A percentile compares a stretch with the other conserved stretches of the same genome.
Conservation (phyloP, 495 filamentous ascomycete species). For the Oleoguttula mirabilis region DNA sequence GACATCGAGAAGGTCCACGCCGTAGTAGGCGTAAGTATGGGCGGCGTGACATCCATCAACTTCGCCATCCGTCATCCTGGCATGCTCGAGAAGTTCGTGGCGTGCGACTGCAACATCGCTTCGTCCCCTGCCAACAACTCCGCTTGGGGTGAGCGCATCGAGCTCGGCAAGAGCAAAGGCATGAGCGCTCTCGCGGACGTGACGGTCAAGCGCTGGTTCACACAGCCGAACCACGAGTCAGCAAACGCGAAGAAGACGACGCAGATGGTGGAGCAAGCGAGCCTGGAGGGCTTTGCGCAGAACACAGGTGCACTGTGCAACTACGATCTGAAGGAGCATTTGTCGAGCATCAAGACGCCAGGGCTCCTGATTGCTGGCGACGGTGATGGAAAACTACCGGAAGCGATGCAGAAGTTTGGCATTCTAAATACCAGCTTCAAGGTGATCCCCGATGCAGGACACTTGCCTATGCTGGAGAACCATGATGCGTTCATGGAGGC, state of each 20-base stretch:
- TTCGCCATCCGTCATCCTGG: slow-evolving; percentile 53
- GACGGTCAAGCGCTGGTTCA: slow-evolving; percentile 68
- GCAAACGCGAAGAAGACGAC: slow-evolving; percentile 42
- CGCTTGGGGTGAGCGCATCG: slow-evolving; percentile 66
- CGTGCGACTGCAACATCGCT: slow-evolving; percentile 66
- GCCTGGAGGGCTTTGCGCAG: slow-evolving; percentile 55
- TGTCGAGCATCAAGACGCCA: slow-evolving; percentile 36
- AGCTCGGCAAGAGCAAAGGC: slow-evolving; percentile 48
- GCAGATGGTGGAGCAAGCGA: slow-evolving; percentile 50
- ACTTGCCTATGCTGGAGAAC: slow-evolving; percentile 74
- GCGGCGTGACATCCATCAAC: slow-evolving; percentile 62
- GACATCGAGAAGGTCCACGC: slow-evolving; percentile 24
- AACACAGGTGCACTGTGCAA: slow-evolving; percentile 61
- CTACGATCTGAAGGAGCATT: slow-evolving; percentile 56
- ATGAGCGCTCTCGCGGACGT: slow-evolving; percentile 49
- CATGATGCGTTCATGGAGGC: slow-evolving; percentile 18
- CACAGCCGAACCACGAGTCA: slow-evolving; percentile 45
- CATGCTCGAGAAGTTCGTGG: slow-evolving; percentile 47
- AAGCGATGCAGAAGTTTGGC: slow-evolving; percentile 21
- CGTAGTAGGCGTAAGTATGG: slow-evolving; percentile 63
- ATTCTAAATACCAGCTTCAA: slow-evolving; percentile 50
- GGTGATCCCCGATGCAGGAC: slow-evolving; percentile 54
- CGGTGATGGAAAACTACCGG: slow-evolving; percentile 53
- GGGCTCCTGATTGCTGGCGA: slow-evolving; percentile 52
- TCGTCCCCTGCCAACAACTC: slow-evolving; percentile 55